Evolutionary conservation across 176 grass and related monocot species (phyloP), one percentile per base, ranked within the genome.

Genomic region (Paspalum notatum): DNA sequence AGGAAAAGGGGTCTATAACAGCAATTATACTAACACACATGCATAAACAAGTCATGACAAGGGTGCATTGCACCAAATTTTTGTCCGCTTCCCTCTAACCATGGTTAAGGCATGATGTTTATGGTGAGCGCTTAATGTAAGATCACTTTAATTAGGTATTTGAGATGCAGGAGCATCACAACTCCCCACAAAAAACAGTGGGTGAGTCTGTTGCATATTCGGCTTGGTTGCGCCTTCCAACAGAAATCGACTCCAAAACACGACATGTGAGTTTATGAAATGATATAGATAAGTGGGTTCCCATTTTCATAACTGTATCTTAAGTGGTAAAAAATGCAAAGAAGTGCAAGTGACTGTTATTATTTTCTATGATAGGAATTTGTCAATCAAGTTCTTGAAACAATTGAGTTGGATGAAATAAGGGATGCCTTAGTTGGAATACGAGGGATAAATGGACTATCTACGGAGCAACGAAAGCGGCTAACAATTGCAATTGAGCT

Each of bases 401-500:
- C 85, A 83, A 90, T 92, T 87, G 93, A 95, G 74, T 77, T 95
- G 51, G 93, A 95, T 1, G 70, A 81, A 58, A 90, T 95, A 68
- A 90, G 74, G 64, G 90, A 92, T 85, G 70, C 81, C 40, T 85
- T 95, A 58, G 90, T 95, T 40, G 93, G 93, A 41, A 62, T 85
- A 58, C 87, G 84, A 50, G 87, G 90, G 21, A 17, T 83, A 37
- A 88, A 91, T 27, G 90, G 93, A 38, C 70, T 95, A 41, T 92
- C 93, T 1, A 92, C 80, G 1, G 93, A 95, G 63, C 93, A 95
- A 85, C 69, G 84, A 5, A 95, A 92, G 83, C 65, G 90, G 26
- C 70, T 95, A 44, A 95, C 93, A 24, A 88, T 92, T 20, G 90
- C 90, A 39, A 82, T 95, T 42, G 92, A 95, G 77, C 87, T 95